A percentile compares a stretch with the other conserved stretches of the same genome.
Conservation (phyloP, 768 basidiomycete species). For the Leccinellum rugosiceps region DNA sequence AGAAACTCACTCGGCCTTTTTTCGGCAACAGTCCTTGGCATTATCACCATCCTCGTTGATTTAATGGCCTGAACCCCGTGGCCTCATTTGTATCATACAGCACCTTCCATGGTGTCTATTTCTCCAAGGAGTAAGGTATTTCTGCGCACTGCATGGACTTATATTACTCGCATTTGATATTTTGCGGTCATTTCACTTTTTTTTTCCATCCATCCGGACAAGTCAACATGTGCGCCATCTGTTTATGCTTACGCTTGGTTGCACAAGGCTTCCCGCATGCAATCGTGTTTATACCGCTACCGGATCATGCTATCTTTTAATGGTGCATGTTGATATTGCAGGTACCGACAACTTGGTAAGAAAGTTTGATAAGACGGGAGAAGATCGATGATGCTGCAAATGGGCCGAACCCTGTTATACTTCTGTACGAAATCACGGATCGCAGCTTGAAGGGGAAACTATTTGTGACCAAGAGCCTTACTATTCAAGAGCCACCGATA, state of each 20-base stretch:
- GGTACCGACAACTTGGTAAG: slow-evolving; percentile 4
- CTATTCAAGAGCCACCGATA: slow-evolving; percentile 12
- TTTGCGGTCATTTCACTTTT: not conserved
- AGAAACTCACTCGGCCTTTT: slow-evolving; percentile 2
- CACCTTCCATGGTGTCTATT: not conserved
- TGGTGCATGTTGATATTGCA: not conserved
- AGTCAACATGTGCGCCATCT: not conserved
- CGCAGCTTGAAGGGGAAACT: slow-evolving; percentile 1
- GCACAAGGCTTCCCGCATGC: not conserved
- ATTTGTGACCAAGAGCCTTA: not conserved
- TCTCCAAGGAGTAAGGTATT: slow-evolving; percentile 3
- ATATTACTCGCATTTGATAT: slow-evolving; percentile 7
- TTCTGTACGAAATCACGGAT: not conserved
- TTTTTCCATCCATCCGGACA: not conserved
- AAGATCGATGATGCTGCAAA: slow-evolving; percentile 1
- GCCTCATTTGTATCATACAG: slow-evolving; percentile 12
- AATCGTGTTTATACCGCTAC: not conserved
- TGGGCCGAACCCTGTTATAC: not conserved
- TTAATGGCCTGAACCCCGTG: slow-evolving; percentile 47
- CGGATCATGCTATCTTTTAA: not conserved
- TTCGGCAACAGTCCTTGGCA: slow-evolving; percentile 64
- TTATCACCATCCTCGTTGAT: slow-evolving; percentile 88
- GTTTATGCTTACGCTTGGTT: not conserved
- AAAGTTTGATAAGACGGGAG: slow-evolving; percentile 3
- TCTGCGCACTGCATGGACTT: slow-evolving; percentile 4